Evolutionary conservation across 2,329 filamentous ascomycete genomes (phyloP), one percentile per base, ranked within the genome.

Genomic region (Colletotrichum neosansevieriae): DNA sequence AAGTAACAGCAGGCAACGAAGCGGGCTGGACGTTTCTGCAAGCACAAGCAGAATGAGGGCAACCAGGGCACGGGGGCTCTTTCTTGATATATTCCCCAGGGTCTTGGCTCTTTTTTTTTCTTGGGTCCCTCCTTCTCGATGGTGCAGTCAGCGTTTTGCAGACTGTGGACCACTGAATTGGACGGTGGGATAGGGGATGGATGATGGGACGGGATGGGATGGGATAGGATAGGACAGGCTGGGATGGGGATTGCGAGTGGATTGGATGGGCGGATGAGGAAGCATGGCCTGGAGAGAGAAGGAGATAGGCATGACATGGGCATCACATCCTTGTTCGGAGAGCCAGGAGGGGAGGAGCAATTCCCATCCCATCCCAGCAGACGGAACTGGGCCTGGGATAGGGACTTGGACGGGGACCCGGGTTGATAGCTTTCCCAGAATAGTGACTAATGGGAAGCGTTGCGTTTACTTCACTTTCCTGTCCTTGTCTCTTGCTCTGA

Each of bases 61-160:
- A 13, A 21, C 32, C 34, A 59, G 12, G 36, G 61, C 54, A 58
- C 60, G 50, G 60, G 65, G 65, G 53, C 61, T 68, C 65, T 65
- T 59, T 68, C 65, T 68, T 68, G 60, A 54, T 64, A 68, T 68
- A 68, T 59, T 59, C 61, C 62, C 34, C 21, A 56, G 24, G 15
- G 61, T 64, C 65, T 65, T 65, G 47, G 65, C 60, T 59, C 51
- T 67, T 47, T 36, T 59, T 59, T 19, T 17, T 51, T 17, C 36
- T 19, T 19, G 13, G 40, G 34, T 58, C 24, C 50, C 42, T 24
- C 15, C 21, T 38, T 36, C 21, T 59, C 47, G 49, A 68, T 54
- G 61, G 65, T 65, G 60, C 54, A 49, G 32, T 54, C 47, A 17
- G 60, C 42, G 40, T 24, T 44, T 45, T 58, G 56, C 47, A 58